Conservation (phyloP, 441 rosid species). For the Codiaeum variegatum region DNA sequence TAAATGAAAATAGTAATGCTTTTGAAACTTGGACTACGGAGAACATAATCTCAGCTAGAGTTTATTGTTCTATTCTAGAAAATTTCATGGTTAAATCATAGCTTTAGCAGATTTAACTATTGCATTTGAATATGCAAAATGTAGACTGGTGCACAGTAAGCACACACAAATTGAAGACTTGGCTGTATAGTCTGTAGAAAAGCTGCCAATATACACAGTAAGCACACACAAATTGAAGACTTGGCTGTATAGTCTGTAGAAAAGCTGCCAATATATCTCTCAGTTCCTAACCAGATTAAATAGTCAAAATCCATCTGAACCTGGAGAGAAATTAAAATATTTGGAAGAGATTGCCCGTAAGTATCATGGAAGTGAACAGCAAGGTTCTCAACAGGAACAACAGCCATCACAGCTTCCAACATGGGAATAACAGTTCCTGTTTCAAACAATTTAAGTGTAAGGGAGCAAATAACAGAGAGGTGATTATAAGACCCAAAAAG, state of each 20-base stretch:
- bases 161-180: neutral
- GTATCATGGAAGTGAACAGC: slow-evolving; percentile 98
- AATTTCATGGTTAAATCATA: neutral
- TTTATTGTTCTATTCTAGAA: neutral
- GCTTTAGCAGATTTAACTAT: too few species aligned
- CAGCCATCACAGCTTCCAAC: slow-evolving; percentile 89
- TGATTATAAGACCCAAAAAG: neutral
- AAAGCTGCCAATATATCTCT: neutral
- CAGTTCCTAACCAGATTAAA: neutral
- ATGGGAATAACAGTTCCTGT: slow-evolving; percentile 77
- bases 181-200: neutral
- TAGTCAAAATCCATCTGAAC: slow-evolving; percentile 34
- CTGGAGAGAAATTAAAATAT: slow-evolving; percentile 80
- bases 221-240: neutral
- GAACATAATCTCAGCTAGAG: neutral
- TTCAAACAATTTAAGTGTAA: slow-evolving; percentile 17
- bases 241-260: neutral
- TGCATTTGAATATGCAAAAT: neutral
- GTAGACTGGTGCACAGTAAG: neutral
- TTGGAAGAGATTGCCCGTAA: slow-evolving; percentile 91
- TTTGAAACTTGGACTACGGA: neutral
- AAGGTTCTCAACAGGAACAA: slow-evolving; percentile 72
- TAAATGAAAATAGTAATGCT: neutral
- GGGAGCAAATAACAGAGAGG: neutral
- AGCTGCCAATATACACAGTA: too few species aligned